These are phyloP conservation scores for Ananas comosus DNA, from an alignment of 176 grass and related monocot genomes.

Conservation along the genomic window DNA sequence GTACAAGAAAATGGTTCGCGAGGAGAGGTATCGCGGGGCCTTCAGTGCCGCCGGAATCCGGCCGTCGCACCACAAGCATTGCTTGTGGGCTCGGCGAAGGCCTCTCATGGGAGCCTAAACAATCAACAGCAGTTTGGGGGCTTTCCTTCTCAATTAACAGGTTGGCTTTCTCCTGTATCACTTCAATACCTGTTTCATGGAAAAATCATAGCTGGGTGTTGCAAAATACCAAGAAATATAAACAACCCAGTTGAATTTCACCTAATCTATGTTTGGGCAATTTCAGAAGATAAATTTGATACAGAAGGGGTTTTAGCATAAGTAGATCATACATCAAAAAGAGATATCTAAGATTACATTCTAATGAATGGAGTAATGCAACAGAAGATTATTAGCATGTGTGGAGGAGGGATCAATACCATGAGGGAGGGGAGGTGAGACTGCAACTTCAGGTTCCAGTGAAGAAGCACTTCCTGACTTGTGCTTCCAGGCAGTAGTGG, in stretches of 20 bases:
- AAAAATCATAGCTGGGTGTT: not conserved
- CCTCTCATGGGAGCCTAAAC: conserved; percentile 13
- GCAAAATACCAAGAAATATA: not conserved
- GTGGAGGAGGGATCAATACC: conserved; percentile 25
- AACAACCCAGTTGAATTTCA: not conserved
- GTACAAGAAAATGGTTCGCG: conserved; percentile 80
- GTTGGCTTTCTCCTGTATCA: conserved; percentile 32
- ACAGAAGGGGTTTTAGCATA: not conserved
- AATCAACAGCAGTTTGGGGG: conserved; percentile 13
- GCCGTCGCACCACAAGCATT: conserved; percentile 33
- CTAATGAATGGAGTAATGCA: not conserved
- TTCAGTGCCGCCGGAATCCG: conserved; percentile 50
- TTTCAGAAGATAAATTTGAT: not conserved
- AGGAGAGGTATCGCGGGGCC: conserved; percentile 51
- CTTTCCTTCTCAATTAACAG: conserved; percentile 18
- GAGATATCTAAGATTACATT: not conserved
- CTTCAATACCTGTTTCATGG: conserved; percentile 32
- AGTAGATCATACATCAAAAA: not conserved
- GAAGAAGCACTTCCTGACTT: conserved; percentile 27
- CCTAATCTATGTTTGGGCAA: not conserved
- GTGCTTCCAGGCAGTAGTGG: conserved; percentile 30
- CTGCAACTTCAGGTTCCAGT: conserved; percentile 37
- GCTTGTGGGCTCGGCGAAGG: conserved; percentile 18
- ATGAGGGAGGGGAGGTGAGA: conserved; percentile 38
- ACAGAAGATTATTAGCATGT: not conserved